A percentile compares a stretch with the other conserved stretches of the same genome.
Evolutionary conservation across 1,139 yeast species (phyloP).

Genomic region (Lodderomyces margitis): DNA sequence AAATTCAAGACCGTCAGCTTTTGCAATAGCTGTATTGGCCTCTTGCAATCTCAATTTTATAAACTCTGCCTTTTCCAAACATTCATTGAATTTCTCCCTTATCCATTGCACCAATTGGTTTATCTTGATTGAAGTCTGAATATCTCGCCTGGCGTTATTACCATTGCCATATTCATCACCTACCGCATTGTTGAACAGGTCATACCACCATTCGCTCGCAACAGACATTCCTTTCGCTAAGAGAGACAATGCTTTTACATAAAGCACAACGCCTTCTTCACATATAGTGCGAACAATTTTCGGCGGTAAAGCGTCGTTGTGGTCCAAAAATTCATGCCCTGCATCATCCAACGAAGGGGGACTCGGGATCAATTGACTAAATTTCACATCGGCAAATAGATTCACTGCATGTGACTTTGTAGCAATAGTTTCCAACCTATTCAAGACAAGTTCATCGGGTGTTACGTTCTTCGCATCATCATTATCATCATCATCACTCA

Average conservation of each 20-base stretch:
- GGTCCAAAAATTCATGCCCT: slow-evolving; percentile 41
- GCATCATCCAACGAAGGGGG: slow-evolving; percentile 57
- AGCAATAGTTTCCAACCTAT: slow-evolving; percentile 69
- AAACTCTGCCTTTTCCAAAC: slow-evolving; percentile 83
- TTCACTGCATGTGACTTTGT: slow-evolving; percentile 89
- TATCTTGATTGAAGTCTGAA: slow-evolving; percentile 42
- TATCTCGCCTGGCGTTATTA: slow-evolving; percentile 6
- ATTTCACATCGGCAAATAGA: slow-evolving; percentile 88
- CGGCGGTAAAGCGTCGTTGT: slow-evolving; percentile 53
- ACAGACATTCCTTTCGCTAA: slow-evolving; percentile 82
- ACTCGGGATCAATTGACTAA: slow-evolving; percentile 75
- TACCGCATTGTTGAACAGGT: slow-evolving; percentile 24
- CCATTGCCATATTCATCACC: slow-evolving; percentile 3
- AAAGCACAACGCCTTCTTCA: slow-evolving; percentile 82
- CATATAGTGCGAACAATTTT: slow-evolving; percentile 60
- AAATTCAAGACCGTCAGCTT: slow-evolving; percentile 5
- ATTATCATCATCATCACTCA: slow-evolving; percentile 9
- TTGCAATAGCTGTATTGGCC: slow-evolving; percentile 33
- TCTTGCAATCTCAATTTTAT: slow-evolving; percentile 57
- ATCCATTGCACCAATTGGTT: slow-evolving; percentile 92
- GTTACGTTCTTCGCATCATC: slow-evolving; percentile 4
- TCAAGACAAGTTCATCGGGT: slow-evolving; percentile 38
- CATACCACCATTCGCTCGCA: slow-evolving; percentile 87
- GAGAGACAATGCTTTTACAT: slow-evolving; percentile 77
- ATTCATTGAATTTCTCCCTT: slow-evolving; percentile 83